These are phyloP conservation scores for Posidonia australis DNA, from an alignment of 106 monocot species.

Conservation along the genomic window DNA sequence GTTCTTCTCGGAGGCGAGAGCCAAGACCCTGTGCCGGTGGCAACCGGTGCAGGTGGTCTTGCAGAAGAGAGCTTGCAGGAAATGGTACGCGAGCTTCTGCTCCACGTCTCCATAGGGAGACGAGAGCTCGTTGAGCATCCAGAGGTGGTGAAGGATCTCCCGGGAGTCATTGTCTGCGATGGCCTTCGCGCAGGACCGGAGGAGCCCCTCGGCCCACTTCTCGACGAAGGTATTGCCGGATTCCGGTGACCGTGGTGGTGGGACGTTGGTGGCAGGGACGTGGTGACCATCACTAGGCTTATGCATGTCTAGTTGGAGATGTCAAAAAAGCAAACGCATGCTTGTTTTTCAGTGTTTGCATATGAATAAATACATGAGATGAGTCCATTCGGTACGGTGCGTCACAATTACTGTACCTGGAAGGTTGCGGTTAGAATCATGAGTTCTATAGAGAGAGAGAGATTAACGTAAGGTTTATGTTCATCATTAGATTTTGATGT, in stretches of 20 bases:
- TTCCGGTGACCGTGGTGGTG: background rate
- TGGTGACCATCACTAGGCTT: background rate
- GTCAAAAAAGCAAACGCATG: background rate
- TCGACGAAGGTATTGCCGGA: background rate
- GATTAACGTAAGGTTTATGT: too few species aligned
- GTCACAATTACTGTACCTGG: too few species aligned
- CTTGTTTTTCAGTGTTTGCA: background rate
- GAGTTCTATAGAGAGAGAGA: too few species aligned
- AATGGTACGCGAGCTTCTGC: constrained; percentile 8
- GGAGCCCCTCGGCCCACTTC: constrained; percentile 10
- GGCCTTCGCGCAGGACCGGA: constrained; percentile 7
- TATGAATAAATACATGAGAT: background rate
- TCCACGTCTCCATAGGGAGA: constrained; percentile 10
- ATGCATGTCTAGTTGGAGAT: constrained; percentile 1
- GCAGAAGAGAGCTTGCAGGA: constrained; percentile 12
- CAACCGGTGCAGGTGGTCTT: background rate
- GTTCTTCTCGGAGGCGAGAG: background rate
- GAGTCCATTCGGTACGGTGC: too few species aligned
- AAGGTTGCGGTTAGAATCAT: too few species aligned
- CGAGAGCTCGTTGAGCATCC: constrained; percentile 12
- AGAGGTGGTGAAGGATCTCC: constrained; percentile 5
- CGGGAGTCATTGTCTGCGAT: constrained; percentile 6
- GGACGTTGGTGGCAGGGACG: background rate
- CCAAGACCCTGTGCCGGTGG: background rate
- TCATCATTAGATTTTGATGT: too few species aligned